Evolutionary conservation across 176 grass and related monocot genomes (phyloP).

Genomic region (Juncus effusus): DNA sequence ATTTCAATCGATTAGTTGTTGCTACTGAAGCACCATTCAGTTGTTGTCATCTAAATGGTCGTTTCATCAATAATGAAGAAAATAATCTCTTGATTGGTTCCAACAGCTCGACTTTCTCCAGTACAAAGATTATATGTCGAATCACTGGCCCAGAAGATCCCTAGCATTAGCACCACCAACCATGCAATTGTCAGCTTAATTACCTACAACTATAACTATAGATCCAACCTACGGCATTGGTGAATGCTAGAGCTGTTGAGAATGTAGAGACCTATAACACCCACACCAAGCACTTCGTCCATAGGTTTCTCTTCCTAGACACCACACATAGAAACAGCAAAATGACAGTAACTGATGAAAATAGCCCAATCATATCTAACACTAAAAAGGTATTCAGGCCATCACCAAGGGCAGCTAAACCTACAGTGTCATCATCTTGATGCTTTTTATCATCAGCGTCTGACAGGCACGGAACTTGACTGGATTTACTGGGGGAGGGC

Average conservation of each 20-base stretch:
- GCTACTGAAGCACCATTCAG: not conserved
- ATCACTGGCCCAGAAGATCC: not conserved
- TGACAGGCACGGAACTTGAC: too few species aligned
- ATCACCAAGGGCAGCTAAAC: not conserved
- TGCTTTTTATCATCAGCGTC: too few species aligned
- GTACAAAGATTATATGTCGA: not conserved
- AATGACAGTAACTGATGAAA: conserved; percentile 18
- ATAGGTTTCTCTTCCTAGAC: not conserved
- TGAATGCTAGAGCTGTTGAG: conserved; percentile 10
- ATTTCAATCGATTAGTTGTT: not conserved
- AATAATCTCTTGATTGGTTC: not conserved
- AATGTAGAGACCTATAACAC: conserved; percentile 6
- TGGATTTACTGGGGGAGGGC: too few species aligned
- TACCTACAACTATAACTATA: not conserved
- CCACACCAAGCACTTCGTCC: conserved; percentile 4
- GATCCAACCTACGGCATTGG: not conserved
- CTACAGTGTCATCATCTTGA: too few species aligned
- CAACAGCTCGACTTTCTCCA: not conserved
- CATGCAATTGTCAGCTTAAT: not conserved
- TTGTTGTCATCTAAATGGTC: not conserved
- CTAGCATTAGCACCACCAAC: not conserved
- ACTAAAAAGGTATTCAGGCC: not conserved
- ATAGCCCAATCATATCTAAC: not conserved
- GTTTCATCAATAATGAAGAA: not conserved
- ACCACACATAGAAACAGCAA: conserved; percentile 9